Evolutionary conservation across 306 rosid genomes (phyloP).

Genomic region (Malus asiatica): DNA sequence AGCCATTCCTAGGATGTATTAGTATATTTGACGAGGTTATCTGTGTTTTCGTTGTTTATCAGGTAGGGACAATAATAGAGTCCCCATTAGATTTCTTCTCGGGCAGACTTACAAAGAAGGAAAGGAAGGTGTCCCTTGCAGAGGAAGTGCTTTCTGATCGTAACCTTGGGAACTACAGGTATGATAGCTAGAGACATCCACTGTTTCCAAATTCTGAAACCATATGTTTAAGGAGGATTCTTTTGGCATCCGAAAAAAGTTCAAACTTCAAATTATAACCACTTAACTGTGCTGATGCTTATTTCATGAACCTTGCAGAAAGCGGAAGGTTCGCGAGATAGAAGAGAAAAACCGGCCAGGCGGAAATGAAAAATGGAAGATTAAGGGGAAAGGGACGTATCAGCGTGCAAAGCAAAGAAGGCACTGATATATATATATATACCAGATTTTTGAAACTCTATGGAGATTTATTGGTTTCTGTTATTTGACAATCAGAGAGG

Average conservation of each 20-base stretch:
- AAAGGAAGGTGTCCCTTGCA: slow-evolving; percentile 68
- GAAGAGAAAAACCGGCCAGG: slow-evolving; percentile 62
- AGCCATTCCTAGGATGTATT: not conserved
- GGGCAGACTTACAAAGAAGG: slow-evolving; percentile 70
- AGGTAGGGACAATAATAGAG: slow-evolving; percentile 79
- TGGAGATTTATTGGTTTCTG: not conserved
- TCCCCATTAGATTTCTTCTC: slow-evolving; percentile 62
- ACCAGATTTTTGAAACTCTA: not conserved
- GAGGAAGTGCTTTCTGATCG: slow-evolving; percentile 54
- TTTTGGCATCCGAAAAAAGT: not conserved
- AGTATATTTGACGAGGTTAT: not conserved
- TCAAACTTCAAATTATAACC: too few relatives aligned
- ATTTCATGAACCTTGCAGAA: slow-evolving; percentile 28
- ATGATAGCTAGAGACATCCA: not conserved
- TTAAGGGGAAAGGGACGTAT: slow-evolving; percentile 37
- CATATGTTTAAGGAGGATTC: not conserved
- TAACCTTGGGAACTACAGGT: slow-evolving; percentile 45
- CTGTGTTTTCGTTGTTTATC: slow-evolving; percentile 13
- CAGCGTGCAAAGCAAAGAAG: slow-evolving; percentile 75
- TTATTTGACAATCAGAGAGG: not conserved
- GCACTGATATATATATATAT: slow-evolving; percentile 9
- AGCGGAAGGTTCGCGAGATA: slow-evolving; percentile 72
- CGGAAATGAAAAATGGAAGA: slow-evolving; percentile 81
- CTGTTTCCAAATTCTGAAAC: not conserved
- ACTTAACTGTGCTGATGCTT: too few relatives aligned